Evolutionary conservation across 192 early-diverging fungal genomes (phyloP).

Genomic region (Umbelopsis ramanniana): DNA sequence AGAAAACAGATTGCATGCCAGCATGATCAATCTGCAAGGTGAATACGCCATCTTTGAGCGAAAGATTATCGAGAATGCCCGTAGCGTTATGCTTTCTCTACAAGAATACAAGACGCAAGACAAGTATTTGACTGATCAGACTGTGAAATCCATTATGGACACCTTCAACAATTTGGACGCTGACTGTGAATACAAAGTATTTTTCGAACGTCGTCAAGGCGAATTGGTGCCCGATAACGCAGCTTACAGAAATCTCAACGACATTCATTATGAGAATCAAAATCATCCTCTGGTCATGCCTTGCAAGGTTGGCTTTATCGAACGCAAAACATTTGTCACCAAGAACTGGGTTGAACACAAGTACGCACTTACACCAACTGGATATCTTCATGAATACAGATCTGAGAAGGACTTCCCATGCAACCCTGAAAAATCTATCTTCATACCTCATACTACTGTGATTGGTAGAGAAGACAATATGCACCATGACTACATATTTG

Average conservation of each 20-base stretch:
- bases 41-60: conserved; percentile 35
- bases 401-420: conserved; percentile 21
- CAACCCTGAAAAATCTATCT: conserved; percentile 11
- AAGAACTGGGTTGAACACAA: conserved; percentile 46
- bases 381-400: conserved; percentile 33
- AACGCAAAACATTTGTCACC: conserved; percentile 37
- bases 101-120: conserved; percentile 29
- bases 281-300: conserved; percentile 34
- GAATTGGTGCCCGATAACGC: conserved; percentile 47
- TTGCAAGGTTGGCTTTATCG: conserved; percentile 41
- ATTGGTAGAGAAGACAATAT: not conserved
- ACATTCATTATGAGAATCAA: conserved; percentile 44
- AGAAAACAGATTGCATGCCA: conserved; percentile 40
- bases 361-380: conserved; percentile 50
- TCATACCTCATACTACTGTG: conserved; percentile 26
- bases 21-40: conserved; percentile 34
- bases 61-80: conserved; percentile 28
- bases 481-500: conserved; percentile 10
- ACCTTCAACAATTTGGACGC: conserved; percentile 41
- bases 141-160: conserved; percentile 25
- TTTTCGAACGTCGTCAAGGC: conserved; percentile 41
- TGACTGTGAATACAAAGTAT: conserved; percentile 48
- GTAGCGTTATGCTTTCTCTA: conserved; percentile 22
- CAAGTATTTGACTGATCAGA: conserved; percentile 25
- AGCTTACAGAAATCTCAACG: conserved; percentile 31